Base-by-base conservation (phyloP, 495 filamentous ascomycete genomes). In the Neurospora sp. region DNA sequence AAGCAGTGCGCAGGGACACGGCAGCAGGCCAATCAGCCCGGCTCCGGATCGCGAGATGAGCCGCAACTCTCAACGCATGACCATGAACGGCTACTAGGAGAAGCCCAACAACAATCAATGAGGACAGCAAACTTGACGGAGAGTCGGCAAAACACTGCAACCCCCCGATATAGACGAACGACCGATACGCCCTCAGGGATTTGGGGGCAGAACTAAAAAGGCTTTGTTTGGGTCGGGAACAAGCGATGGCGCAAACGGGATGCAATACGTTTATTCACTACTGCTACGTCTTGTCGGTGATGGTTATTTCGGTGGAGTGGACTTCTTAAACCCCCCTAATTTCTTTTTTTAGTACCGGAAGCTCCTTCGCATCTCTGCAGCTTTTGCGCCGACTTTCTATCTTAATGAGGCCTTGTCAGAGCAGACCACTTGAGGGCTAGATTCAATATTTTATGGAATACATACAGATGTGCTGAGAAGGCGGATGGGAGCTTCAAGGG, bases 31-130 rank as follows among this genome's bases (percentile, higher is more conserved):
- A 74, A 99, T 99, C 85, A 94, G 91, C 78, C 96, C 96, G 40
- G 88, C 93, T 70, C 94, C 96, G 31, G 96, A 99, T 71, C 88
- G 96, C 72, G 96, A 98, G 82, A 86, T 98, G 78, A 98, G 96
- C 91, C 89, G 96, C 78, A 93, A 93, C 86, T 97, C 94, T 69
- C 94, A 97, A 85, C 89, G 96, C 77, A 92, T 94, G 88, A 97
- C 93, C 59, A 97, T 98, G 94, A 98, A 99, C 81, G 96, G 96
- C 81, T 97, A 97, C 85, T 96, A 91, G 83, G 74, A 72, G 61
- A 68, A 35, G 70, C 41, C 72, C 74, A 53, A 66, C 27, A 31
- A 61, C 53, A 66, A 66, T 76, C 72, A 53, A 68, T 20, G 74
- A 53, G 44, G 69, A 73, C 41, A 78, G 42, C 72, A 74, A 74